Conservation (phyloP, 805 yeast species). For the Saturnispora quitensis region DNA sequence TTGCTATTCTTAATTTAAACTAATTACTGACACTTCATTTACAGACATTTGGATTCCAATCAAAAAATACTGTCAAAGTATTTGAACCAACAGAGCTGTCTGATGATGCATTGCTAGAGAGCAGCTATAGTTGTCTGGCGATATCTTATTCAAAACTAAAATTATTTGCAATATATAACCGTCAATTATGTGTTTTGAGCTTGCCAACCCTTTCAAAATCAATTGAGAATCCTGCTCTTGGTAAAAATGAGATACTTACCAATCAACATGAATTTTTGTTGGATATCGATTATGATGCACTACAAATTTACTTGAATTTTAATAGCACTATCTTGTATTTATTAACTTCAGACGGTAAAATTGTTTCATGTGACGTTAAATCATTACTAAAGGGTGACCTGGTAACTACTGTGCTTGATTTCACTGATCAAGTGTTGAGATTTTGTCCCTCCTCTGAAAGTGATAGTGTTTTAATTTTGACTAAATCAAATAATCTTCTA, state of each 20-base stretch:
- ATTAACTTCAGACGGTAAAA: conserved; percentile 10
- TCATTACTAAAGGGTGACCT: conserved; percentile 6
- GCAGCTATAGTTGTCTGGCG: conserved; percentile 14
- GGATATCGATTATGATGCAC: conserved; percentile 3
- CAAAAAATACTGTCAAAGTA: conserved; percentile 20
- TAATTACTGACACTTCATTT: conserved; percentile 7
- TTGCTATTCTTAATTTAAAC: too few relatives aligned
- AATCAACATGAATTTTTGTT: not conserved
- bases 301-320: conserved; percentile 18
- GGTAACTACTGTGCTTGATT: not conserved
- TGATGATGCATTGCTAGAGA: not conserved
- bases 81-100: conserved; percentile 9
- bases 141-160: conserved; percentile 15
- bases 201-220: conserved; percentile 12
- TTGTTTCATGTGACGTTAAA: not conserved
- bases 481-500: conserved; percentile 6
- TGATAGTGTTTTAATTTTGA: not conserved
- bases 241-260: conserved; percentile 7
- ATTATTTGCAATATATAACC: conserved; percentile 17
- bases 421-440: not conserved
- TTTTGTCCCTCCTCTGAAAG: conserved; percentile 7
- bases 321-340: conserved; percentile 16
- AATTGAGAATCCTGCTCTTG: conserved; percentile 11
- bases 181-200: conserved; percentile 15
- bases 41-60: conserved; percentile 26